Evolutionary conservation across 768 basidiomycete species (phyloP), one percentile per base, ranked within the genome.

Genomic region (Xerocomellus amylosporus): DNA sequence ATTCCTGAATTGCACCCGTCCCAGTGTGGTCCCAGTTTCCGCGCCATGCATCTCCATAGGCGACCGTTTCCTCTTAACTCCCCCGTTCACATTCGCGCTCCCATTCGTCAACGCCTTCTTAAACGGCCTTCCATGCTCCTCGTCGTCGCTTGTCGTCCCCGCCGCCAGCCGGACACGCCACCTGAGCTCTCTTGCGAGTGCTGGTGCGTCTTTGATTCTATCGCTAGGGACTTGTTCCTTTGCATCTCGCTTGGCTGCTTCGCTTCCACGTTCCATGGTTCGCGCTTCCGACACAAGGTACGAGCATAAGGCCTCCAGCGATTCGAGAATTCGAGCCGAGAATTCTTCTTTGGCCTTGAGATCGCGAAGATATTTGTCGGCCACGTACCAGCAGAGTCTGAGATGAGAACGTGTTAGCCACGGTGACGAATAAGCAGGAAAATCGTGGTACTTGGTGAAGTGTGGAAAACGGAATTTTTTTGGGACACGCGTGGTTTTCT

Each of bases 311-410:
- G 81, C 77, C 42, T 81, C 74, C 14, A 97, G 73, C 9, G 90
- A 90, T 13, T 81, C 75, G 46, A 96, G 74, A 7, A 94, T 79
- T 36, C 93, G 84, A 10, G 72, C 60, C 7, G 77, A 60, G 46
- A 81, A 76, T 44, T 81, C 78, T 58, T 77, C 79, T 19, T 77
- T 75, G 33, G 77, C 73, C 66, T 83, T 87, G 33, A 96, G 71
- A 58, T 90, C 87, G 38, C 85, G 80, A 45, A 88, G 73, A 67
- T 87, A 88, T 62, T 85, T 87, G 61, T 94, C 90, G 2, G 84
- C 93, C 13, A 89, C 88, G 64, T 93, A 95, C 93, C 92, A 95
- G 59, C 89, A 91, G 19, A 96, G 77, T 71, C 91, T 94, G 56
- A 37, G 26, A 51, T 20, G 46, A 42, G 42, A 7, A 48, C 48